Percentiles rank a stretch among this genome's conserved stretches.
Evolutionary conservation across 495 filamentous ascomycete species (phyloP).

Genomic region (Penicilliopsis zonata): DNA sequence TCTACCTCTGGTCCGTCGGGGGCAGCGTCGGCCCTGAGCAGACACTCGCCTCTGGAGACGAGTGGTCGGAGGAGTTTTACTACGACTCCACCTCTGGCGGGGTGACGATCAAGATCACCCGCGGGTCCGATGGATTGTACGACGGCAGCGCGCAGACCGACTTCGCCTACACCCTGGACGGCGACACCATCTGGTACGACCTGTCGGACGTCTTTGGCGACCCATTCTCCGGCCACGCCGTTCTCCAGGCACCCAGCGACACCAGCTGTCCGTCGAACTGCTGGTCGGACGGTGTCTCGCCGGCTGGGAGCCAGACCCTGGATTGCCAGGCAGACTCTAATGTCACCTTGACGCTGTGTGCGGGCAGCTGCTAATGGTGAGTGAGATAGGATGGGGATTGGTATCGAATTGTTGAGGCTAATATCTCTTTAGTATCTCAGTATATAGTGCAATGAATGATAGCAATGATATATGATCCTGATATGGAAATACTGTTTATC

Average conservation of each 20-base stretch:
- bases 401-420: too few species aligned
- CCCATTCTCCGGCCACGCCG: conserved; percentile 33
- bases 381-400: background rate
- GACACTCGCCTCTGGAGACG: conserved; percentile 22
- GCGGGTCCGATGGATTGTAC: conserved; percentile 35
- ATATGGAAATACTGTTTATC: too few species aligned
- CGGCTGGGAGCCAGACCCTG: conserved; percentile 40
- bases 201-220: conserved; percentile 44
- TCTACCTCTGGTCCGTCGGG: conserved; percentile 48
- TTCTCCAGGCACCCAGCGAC: conserved; percentile 28
- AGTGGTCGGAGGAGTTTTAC: conserved; percentile 29
- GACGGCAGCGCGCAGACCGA: conserved; percentile 38
- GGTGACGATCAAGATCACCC: conserved; percentile 43
- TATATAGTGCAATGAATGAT: too few species aligned
- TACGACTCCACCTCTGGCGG: conserved; percentile 40
- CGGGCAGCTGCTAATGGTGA: conserved; percentile 11
- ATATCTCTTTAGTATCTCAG: too few species aligned
- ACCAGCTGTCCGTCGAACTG: conserved; percentile 31
- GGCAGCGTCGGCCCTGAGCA: conserved; percentile 23
- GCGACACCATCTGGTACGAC: conserved; percentile 41
- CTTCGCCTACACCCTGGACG: conserved; percentile 43
- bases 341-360: conserved; percentile 22
- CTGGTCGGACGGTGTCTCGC: conserved; percentile 36
- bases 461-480: too few species aligned
- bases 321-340: conserved; percentile 23